Percentiles rank a stretch among this genome's conserved stretches.
phyloP scores from a whole-genome alignment of 495 filamentous ascomycete species.

The Penicillium waksmanii region DNA sequence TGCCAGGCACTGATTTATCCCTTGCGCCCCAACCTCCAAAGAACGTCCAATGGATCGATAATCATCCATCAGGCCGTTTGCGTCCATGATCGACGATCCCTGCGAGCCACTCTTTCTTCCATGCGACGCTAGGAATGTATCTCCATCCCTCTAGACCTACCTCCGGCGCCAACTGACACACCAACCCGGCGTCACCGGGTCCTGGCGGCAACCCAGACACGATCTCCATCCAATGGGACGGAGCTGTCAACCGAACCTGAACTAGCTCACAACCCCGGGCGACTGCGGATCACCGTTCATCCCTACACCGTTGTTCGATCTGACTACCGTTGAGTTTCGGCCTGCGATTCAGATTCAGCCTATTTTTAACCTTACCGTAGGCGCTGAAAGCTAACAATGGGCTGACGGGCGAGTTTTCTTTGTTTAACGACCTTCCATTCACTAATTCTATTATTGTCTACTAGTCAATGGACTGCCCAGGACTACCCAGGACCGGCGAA shows the following conservation, averaged over 20 bases:
- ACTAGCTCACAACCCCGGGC: conserved; percentile 8
- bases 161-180: conserved; percentile 24
- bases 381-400: neutral
- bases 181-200: conserved; percentile 11
- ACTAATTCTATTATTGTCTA: neutral
- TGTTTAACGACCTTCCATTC: neutral
- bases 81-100: conserved; percentile 14
- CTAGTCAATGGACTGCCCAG: neutral
- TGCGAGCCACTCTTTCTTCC: conserved; percentile 6
- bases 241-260: conserved; percentile 4
- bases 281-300: conserved; percentile 22
- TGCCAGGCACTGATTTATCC: neutral
- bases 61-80: conserved; percentile 9
- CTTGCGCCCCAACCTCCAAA: conserved; percentile 2
- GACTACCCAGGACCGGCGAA: neutral
- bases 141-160: neutral
- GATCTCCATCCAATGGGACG: conserved; percentile 18
- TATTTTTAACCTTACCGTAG: conserved; percentile 1
- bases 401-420: neutral
- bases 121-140: conserved; percentile 27
- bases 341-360: conserved; percentile 2
- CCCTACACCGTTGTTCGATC: neutral
- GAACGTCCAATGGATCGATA: neutral
- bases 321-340: conserved; percentile 1
- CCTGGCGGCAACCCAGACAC: conserved; percentile 30